Evolutionary conservation across 164 flowering plant genomes (phyloP).

Genomic region (Stephania yunnanensis): DNA sequence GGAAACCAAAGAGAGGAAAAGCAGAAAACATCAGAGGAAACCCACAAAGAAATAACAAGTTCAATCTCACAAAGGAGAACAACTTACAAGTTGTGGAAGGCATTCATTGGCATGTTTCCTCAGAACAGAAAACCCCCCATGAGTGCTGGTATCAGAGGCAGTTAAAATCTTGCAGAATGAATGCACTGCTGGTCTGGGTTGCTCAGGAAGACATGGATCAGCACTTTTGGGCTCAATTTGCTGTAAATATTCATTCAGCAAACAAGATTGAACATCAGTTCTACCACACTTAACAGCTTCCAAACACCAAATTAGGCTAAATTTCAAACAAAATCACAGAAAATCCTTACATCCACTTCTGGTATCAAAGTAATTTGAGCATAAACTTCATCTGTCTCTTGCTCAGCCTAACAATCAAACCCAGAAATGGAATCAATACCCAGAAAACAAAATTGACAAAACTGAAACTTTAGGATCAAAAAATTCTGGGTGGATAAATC

Average conservation of each 20-base stretch:
- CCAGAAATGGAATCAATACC: not conserved
- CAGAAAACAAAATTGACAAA: constrained; percentile 6
- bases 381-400: constrained; percentile 83
- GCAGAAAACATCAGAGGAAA: not conserved
- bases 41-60: not conserved
- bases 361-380: constrained; percentile 73
- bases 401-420: constrained; percentile 50
- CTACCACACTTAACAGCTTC: not conserved
- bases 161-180: constrained; percentile 87
- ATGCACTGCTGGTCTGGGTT: constrained; percentile 40
- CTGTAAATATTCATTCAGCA: constrained; percentile 22
- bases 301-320: not conserved
- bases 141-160: constrained; percentile 95
- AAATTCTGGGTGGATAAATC: not conserved
- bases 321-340: not conserved
- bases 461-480: not conserved
- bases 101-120: constrained; percentile 90
- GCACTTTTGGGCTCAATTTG: constrained; percentile 59
- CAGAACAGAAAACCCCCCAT: constrained; percentile 95
- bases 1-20: constrained; percentile 1
- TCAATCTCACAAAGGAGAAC: not conserved
- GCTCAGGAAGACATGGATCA: constrained; percentile 43
- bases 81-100: constrained; percentile 67
- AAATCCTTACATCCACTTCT: constrained; percentile 50
- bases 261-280: not conserved